Conservation (phyloP, 2,329 filamentous ascomycete species). For the Fusarium continuum region DNA sequence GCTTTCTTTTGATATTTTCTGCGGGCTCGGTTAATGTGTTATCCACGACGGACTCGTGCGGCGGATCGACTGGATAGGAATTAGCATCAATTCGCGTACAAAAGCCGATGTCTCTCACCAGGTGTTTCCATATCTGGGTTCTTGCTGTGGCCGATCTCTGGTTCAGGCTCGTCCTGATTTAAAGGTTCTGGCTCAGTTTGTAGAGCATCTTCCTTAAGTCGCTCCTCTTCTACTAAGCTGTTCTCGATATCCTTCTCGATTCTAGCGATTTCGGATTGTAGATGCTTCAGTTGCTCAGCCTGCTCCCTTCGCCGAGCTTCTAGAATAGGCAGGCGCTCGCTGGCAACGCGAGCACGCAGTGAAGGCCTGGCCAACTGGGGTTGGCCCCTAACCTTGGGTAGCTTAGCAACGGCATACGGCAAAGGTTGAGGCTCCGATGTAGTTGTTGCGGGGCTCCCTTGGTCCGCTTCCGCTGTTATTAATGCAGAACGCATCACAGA, state of each 20-base stretch:
- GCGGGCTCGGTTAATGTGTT: not conserved
- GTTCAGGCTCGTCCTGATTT: constrained; percentile 23
- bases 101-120: not conserved
- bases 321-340: constrained; percentile 50
- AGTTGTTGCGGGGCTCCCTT: constrained; percentile 5
- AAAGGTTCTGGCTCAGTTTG: constrained; percentile 22
- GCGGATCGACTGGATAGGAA: constrained; percentile 14
- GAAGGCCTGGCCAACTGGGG: constrained; percentile 22
- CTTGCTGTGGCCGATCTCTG: constrained; percentile 28
- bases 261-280: constrained; percentile 58
- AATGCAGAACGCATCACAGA: not conserved
- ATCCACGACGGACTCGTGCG: not conserved
- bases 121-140: not conserved
- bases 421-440: constrained; percentile 9
- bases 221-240: constrained; percentile 49
- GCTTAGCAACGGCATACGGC: constrained; percentile 1
- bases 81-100: constrained; percentile 19
- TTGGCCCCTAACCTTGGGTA: constrained; percentile 28
- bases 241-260: constrained; percentile 59
- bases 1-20: not conserved
- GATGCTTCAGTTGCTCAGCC: constrained; percentile 56
- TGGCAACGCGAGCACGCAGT: constrained; percentile 48
- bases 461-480: not conserved
- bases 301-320: constrained; percentile 51
- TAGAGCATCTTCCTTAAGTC: constrained; percentile 44